A percentile compares a stretch with the other conserved stretches of the same genome.
phyloP scores from a whole-genome alignment of 805 yeast genomes.

The Sugiyamaella qingdaonensis region DNA sequence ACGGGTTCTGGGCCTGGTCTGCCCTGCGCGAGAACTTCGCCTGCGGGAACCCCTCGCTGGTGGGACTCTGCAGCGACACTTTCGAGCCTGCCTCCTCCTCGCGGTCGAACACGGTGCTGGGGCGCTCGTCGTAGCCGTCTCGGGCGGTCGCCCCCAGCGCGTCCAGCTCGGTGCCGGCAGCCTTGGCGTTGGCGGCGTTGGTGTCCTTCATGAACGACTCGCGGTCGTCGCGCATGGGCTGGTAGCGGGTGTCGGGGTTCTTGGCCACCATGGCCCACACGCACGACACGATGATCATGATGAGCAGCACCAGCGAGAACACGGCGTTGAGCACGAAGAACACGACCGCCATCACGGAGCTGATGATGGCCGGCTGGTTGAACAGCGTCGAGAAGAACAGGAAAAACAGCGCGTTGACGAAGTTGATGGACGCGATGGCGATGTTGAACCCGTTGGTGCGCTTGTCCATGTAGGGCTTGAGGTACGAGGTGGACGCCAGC shows the following conservation, averaged over 20 bases:
- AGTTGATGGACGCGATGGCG: slow-evolving; percentile 70
- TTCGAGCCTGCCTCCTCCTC: slow-evolving; percentile 2
- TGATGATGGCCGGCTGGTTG: slow-evolving; percentile 79
- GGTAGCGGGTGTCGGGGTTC: slow-evolving; percentile 93
- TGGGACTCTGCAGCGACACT: slow-evolving; percentile 3
- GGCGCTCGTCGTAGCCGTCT: slow-evolving; percentile 28
- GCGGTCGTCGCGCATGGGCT: slow-evolving; percentile 95
- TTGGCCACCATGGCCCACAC: slow-evolving; percentile 75
- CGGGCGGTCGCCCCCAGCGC: slow-evolving; percentile 59
- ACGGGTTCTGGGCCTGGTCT: slow-evolving; percentile 6
- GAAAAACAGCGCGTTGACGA: slow-evolving; percentile 80
- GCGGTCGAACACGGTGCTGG: not conserved
- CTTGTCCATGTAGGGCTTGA: slow-evolving; percentile 90
- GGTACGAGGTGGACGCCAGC: slow-evolving; percentile 59
- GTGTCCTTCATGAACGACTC: slow-evolving; percentile 69
- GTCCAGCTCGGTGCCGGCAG: slow-evolving; percentile 50
- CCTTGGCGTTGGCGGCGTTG: slow-evolving; percentile 23
- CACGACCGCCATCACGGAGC: slow-evolving; percentile 87
- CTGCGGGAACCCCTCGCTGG: slow-evolving; percentile 6
- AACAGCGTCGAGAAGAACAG: slow-evolving; percentile 83
- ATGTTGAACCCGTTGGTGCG: slow-evolving; percentile 93
- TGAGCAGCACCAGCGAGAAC: slow-evolving; percentile 72
- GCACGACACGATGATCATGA: slow-evolving; percentile 87
- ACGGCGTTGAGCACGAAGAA: slow-evolving; percentile 86
- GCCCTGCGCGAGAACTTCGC: slow-evolving; percentile 8